Evolutionary conservation across 176 grass and related monocot genomes (phyloP), one percentile per base, ranked within the genome.

Genomic region (Guadua angustifolia): DNA sequence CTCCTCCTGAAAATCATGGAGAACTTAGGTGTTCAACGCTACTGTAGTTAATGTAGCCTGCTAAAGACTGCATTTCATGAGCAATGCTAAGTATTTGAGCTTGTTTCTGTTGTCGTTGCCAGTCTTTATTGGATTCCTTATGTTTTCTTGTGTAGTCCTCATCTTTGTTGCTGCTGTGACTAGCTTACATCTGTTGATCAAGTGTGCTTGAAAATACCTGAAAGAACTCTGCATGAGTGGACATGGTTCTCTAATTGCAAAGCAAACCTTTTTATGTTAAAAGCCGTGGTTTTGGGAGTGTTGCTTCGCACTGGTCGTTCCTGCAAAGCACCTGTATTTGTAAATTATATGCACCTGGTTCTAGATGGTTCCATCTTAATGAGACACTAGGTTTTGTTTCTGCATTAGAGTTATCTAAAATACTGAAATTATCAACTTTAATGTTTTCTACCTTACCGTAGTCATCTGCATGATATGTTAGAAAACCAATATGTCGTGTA

Each of bases 221-320:
- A 57, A 66, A 3, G 11, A 56, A 66, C 61, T 46, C 14, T 84
- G 59, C 14, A 74, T 38, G 69, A 84, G 7, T 80, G 21, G 57
- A 7, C 14, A 18, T 73, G 47, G 21, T 66, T 42, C 18, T 73
- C 25, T 84, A 71, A 6, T 33, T 66, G 46, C 13, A 44, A 66
- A 84, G 38, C 60, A 88, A 71, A 61, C 73, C 45, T 51, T 53
- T 75, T 82, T 62, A 39, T 58, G 24, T 79, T 19, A 14, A 65
- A 63, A n/a, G 46, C 7, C 36, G 32, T 82, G 21, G 53, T 33
- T 66, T 45, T 13, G 18, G 13, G 46, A 85, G 43, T 81, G 47
- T n/a, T 76, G 63, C 63, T 82, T 77, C 47, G 55, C 36, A 72
- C 44, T 65, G 55, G n/a, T 17, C 6, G 16, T 66, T 83, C 25